Base-by-base conservation (phyloP, 2,329 filamentous ascomycete species). In the Hyphodiscus sp. region DNA sequence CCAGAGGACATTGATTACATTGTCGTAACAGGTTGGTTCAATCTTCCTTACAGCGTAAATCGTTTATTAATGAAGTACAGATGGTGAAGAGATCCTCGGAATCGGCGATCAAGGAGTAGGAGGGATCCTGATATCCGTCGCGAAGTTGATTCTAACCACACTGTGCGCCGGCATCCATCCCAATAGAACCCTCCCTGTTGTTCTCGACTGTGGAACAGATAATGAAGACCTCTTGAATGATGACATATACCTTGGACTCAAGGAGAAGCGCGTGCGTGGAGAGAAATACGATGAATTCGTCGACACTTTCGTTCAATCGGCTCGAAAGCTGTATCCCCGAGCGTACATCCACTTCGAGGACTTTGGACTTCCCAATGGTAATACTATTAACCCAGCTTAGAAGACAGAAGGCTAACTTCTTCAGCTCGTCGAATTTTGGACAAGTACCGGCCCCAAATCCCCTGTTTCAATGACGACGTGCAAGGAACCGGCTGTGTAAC, bases 331-430 rank as follows among this genome's bases (percentile, higher is more conserved):
- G 1, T 95, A 86, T 56, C 91, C 91, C 0, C 83, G 78, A 45
- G 89, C 91, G 0, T 92, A 91, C 62, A 85, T 95, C 19, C 90
- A 95, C 65, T 95, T 95, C 63, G 89, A 95, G 64, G 91, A 95
- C 65, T 95, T 95, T 71, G 90, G 89, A 0, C 71, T 95, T 0
- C 69, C 70, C 1, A 95, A 95, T 63, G 81, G 80, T 79, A 56
- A 58, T 70, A 56, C 2, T 10, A 6, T 3, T 15, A 33, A 1
- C 16, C 7, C 18, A 33, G 9, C 9, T 1, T n/a, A 10, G 10
- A 29, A 48, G 18, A 8, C 44, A 23, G 10, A 47, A 47, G 19
- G 47, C 56, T 33, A 58, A 42, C 44, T 18, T 15, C 26, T 23
- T 30, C 41, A 65, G 65, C 89, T 0, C 77, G 87, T 29, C 80